Conservation (phyloP, 495 filamentous ascomycete species). For the Aspergillus haitiensis region DNA sequence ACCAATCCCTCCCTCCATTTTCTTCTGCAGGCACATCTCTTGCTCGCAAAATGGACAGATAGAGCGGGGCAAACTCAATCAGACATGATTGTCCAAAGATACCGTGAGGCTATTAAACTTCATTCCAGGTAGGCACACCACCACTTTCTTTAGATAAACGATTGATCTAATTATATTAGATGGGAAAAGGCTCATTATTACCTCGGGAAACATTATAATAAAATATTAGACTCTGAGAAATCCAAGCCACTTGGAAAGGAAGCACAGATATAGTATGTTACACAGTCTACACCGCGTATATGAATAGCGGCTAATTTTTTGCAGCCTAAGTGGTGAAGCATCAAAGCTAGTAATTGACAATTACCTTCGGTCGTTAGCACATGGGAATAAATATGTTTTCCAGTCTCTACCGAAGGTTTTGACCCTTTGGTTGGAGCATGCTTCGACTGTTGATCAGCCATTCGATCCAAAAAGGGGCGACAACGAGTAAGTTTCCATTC, state of each 20-base stretch:
- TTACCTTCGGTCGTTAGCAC: slow-evolving; percentile 80
- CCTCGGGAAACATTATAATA: slow-evolving; percentile 96
- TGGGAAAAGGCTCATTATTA: slow-evolving; percentile 99
- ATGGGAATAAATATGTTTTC: slow-evolving; percentile 91
- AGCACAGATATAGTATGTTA: slow-evolving; percentile 50
- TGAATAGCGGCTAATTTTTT: slow-evolving; percentile 11
- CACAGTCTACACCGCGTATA: not conserved
- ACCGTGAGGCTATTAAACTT: slow-evolving; percentile 65
- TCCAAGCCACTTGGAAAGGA: slow-evolving; percentile 67
- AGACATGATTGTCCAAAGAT: slow-evolving; percentile 70
- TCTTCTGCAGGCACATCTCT: slow-evolving; percentile 61
- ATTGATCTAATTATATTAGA: slow-evolving; percentile 34
- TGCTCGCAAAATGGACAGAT: slow-evolving; percentile 97
- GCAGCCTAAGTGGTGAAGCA: slow-evolving; percentile 67
- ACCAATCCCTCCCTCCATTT: not conserved
- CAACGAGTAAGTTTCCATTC: slow-evolving; percentile 43
- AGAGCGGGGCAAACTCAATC: slow-evolving; percentile 86
- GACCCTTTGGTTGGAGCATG: slow-evolving; percentile 92
- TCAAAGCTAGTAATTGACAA: slow-evolving; percentile 91
- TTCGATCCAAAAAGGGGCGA: slow-evolving; percentile 67
- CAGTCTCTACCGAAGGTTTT: slow-evolving; percentile 87
- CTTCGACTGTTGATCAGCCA: slow-evolving; percentile 65
- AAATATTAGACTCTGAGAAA: slow-evolving; percentile 87
- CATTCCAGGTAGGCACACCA: slow-evolving; percentile 36
- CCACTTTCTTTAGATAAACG: not conserved